These are phyloP conservation scores for Capronia americana DNA, from an alignment of 2,329 filamentous ascomycete species.

Conservation along the genomic window DNA sequence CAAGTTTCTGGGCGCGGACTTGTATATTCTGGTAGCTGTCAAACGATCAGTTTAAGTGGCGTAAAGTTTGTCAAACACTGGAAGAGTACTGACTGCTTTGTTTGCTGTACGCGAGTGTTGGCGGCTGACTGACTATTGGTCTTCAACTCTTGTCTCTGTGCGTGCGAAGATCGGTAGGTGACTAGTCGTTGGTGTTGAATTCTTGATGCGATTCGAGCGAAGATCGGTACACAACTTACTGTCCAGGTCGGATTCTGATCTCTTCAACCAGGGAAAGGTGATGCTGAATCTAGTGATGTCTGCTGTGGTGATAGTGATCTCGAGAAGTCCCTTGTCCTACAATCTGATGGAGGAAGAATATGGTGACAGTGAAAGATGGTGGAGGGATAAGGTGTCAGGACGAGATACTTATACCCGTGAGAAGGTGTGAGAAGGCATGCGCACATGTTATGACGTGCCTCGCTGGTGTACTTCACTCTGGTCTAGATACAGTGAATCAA, in stretches of 20 bases:
- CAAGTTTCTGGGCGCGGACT: neutral
- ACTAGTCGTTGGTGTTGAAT: neutral
- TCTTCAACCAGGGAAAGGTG: neutral
- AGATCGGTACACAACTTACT: neutral
- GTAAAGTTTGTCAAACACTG: neutral
- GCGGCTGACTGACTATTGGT: neutral
- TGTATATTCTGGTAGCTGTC: neutral
- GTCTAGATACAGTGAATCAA: too few species aligned
- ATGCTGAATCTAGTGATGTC: neutral
- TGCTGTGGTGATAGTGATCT: neutral
- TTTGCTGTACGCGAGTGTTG: neutral
- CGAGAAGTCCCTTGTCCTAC: neutral
- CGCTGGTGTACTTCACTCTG: neutral
- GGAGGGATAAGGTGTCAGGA: neutral
- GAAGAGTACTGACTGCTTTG: neutral
- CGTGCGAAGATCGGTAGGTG: neutral
- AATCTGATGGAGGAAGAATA: neutral
- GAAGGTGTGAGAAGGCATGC: neutral
- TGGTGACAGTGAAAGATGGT: neutral
- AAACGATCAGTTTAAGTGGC: neutral
- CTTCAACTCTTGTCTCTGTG: neutral
- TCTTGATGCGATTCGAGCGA: neutral
- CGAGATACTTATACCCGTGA: slow-evolving; percentile 1
- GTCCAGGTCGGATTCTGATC: neutral
- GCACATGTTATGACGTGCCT: neutral